Conservation (phyloP, 148 eudicot genomes). For the Euryodendron excelsum region DNA sequence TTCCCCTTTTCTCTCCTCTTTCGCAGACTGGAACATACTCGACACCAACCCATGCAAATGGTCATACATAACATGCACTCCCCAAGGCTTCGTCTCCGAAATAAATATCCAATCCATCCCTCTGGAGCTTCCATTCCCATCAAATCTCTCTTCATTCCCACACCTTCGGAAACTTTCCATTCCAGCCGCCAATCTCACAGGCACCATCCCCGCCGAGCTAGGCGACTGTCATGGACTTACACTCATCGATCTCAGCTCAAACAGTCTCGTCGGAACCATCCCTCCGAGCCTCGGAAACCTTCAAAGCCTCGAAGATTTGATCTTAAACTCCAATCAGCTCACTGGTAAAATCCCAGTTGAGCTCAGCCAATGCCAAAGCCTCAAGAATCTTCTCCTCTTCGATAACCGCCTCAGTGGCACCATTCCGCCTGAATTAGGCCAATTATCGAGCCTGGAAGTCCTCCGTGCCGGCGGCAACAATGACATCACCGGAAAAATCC, state of each 20-base stretch:
- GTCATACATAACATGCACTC: slow-evolving; percentile 60
- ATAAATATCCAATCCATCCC: slow-evolving; percentile 45
- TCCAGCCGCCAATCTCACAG: slow-evolving; percentile 68
- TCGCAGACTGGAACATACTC: slow-evolving; percentile 40
- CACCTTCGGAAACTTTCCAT: slow-evolving; percentile 45
- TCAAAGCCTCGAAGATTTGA: slow-evolving; percentile 44
- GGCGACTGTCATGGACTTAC: slow-evolving; percentile 45
- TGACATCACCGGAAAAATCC: slow-evolving; percentile 62
- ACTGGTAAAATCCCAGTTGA: slow-evolving; percentile 69
- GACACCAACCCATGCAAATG: slow-evolving; percentile 78
- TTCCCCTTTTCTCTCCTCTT: slow-evolving; percentile 12
- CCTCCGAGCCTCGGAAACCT: slow-evolving; percentile 64
- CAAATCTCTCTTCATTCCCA: slow-evolving; percentile 43
- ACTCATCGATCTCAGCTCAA: slow-evolving; percentile 52
- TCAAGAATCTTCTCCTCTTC: slow-evolving; percentile 48
- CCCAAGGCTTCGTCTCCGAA: slow-evolving; percentile 41
- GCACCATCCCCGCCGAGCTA: slow-evolving; percentile 53
- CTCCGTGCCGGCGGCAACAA: slow-evolving; percentile 76
- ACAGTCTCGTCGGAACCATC: slow-evolving; percentile 52
- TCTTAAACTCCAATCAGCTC: slow-evolving; percentile 69
- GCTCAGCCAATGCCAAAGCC: slow-evolving; percentile 47
- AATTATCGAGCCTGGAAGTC: slow-evolving; percentile 38
- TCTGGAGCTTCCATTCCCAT: slow-evolving; percentile 50
- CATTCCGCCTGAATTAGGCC: slow-evolving; percentile 60
- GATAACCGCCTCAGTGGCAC: slow-evolving; percentile 66